Evolutionary conservation across 1,139 yeast species (phyloP).

Genomic region (Magnusiomyces fungicola): DNA sequence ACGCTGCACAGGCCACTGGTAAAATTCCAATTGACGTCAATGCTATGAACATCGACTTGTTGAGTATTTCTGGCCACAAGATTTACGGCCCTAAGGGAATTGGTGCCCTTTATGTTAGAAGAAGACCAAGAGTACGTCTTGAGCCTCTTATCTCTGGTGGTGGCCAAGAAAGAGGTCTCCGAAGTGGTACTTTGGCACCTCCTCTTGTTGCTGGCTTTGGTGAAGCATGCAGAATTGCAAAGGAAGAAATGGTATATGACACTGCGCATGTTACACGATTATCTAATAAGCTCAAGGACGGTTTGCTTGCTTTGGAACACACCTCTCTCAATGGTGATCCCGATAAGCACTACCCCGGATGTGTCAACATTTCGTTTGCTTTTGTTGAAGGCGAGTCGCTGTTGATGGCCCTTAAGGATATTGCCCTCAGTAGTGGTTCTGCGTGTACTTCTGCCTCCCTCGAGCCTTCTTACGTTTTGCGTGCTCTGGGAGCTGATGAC

Average conservation of each 20-base stretch:
- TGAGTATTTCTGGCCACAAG: slow-evolving; percentile 94
- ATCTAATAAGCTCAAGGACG: slow-evolving; percentile 63
- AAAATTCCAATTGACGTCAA: slow-evolving; percentile 90
- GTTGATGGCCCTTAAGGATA: slow-evolving; percentile 94
- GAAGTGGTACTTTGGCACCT: slow-evolving; percentile 96
- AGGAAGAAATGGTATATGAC: slow-evolving; percentile 68
- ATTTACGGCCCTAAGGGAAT: slow-evolving; percentile 98
- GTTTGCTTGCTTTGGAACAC: slow-evolving; percentile 75
- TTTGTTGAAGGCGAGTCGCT: slow-evolving; percentile 97
- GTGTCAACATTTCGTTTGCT: slow-evolving; percentile 94
- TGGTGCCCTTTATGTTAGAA: slow-evolving; percentile 91
- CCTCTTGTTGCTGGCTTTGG: slow-evolving; percentile 95
- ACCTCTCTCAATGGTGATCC: slow-evolving; percentile 85
- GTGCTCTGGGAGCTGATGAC: slow-evolving; percentile 96
- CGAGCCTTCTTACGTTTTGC: slow-evolving; percentile 94
- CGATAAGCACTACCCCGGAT: slow-evolving; percentile 72
- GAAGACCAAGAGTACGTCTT: slow-evolving; percentile 96
- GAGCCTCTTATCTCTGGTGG: slow-evolving; percentile 97
- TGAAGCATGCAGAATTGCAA: slow-evolving; percentile 87
- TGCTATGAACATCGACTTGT: slow-evolving; percentile 82
- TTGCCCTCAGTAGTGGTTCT: slow-evolving; percentile 94
- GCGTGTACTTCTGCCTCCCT: slow-evolving; percentile 98
- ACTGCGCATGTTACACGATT: slow-evolving; percentile 58
- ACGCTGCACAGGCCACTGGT: slow-evolving; percentile 96
- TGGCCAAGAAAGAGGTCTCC: slow-evolving; percentile 97